A percentile compares a stretch with the other conserved stretches of the same genome.
phyloP scores from a whole-genome alignment of 2,329 filamentous ascomycete genomes.

The Orbilia quercus region DNA sequence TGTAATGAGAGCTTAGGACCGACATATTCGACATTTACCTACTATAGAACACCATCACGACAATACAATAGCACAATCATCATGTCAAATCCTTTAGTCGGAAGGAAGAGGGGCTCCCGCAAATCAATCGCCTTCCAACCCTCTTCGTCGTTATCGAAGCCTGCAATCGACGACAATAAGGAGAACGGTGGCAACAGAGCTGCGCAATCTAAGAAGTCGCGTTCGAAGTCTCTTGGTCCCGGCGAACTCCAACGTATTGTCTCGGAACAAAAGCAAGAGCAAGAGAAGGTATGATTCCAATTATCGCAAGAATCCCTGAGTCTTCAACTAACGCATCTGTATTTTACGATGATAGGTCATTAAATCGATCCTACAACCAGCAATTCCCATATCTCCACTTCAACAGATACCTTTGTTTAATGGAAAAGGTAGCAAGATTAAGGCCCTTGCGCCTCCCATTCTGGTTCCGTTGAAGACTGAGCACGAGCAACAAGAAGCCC shows the following conservation, averaged over 20 bases:
- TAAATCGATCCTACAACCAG: conserved; percentile 83
- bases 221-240: conserved; percentile 95
- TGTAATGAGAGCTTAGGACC: conserved; percentile 24
- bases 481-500: conserved; percentile 76
- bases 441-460: conserved; percentile 60
- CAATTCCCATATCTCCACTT: conserved; percentile 72
- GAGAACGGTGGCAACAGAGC: conserved; percentile 72
- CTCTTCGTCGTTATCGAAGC: conserved; percentile 45
- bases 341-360: conserved; percentile 61
- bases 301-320: neutral
- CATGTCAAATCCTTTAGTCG: conserved; percentile 26
- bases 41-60: neutral
- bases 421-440: conserved; percentile 59
- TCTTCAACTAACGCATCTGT: neutral
- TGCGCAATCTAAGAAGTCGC: conserved; percentile 72
- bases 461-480: conserved; percentile 76
- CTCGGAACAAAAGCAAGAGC: conserved; percentile 61
- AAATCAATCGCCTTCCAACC: conserved; percentile 55
- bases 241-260: conserved; percentile 79
- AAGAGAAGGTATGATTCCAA: conserved; percentile 31
- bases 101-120: conserved; percentile 47
- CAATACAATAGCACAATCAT: conserved; percentile 4
- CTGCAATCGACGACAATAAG: conserved; percentile 70
- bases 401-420: conserved; percentile 73
- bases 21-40: neutral